Conservation (phyloP, 495 filamentous ascomycete genomes). For the Platismatia glauca region DNA sequence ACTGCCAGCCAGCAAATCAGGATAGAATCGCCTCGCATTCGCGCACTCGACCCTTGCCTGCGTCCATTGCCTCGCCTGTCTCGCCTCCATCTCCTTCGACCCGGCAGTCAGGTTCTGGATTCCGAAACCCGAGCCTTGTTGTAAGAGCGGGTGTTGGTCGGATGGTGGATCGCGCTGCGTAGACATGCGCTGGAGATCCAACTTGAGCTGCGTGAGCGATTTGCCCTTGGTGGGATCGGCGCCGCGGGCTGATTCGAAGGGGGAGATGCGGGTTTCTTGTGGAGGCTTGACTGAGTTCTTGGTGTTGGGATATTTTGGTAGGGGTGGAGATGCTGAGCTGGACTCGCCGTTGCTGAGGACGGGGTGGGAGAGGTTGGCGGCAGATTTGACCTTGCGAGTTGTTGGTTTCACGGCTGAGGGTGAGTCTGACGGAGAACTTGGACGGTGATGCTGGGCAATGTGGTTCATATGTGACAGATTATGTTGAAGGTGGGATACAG, state of each 20-base stretch:
- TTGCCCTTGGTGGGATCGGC: constrained; percentile 16
- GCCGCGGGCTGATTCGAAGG: constrained; percentile 23
- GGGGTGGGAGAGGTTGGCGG: constrained; percentile 18
- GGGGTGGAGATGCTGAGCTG: constrained; percentile 7
- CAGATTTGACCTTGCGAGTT: constrained; percentile 20
- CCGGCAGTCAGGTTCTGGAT: constrained; percentile 13
- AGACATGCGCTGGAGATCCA: constrained; percentile 24
- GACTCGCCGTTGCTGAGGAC: not conserved
- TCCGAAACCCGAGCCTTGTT: constrained; percentile 7
- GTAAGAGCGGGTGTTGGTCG: constrained; percentile 15
- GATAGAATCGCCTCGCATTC: constrained; percentile 18
- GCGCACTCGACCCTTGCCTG: constrained; percentile 13
- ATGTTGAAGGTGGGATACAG: constrained; percentile 20
- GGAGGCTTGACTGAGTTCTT: not conserved
- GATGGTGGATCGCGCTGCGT: constrained; percentile 17
- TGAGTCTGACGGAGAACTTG: constrained; percentile 1
- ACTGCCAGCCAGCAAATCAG: constrained; percentile 6
- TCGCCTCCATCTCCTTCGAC: constrained; percentile 12
- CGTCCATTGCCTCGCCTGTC: constrained; percentile 15
- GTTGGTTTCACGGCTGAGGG: constrained; percentile 1
- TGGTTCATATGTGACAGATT: constrained; percentile 14
- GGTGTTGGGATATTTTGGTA: not conserved
- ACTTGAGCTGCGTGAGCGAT: constrained; percentile 23
- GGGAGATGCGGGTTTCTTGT: constrained; percentile 12
- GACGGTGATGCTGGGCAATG: constrained; percentile 4